Conservation (phyloP, 148 eudicot species). For the Fagopyrum homotropicum region DNA sequence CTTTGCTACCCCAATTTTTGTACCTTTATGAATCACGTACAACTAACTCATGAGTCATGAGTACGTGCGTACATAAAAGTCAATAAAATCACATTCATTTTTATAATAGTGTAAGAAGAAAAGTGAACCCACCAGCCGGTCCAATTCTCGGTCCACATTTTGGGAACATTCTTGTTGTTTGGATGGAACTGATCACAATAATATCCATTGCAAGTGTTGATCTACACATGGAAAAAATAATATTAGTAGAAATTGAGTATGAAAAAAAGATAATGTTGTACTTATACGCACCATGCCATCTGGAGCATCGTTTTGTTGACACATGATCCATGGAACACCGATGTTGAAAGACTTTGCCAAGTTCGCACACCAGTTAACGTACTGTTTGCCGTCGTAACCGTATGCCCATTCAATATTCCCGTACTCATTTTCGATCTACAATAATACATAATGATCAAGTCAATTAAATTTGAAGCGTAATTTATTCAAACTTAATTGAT, state of each 20-base stretch:
- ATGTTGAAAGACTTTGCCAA: constrained; percentile 31
- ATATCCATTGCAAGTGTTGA: constrained; percentile 45
- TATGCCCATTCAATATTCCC: constrained; percentile 29
- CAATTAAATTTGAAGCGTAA: background rate
- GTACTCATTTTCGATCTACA: constrained; percentile 53
- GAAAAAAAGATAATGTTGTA: background rate
- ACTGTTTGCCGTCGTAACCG: constrained; percentile 36
- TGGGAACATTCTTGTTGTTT: constrained; percentile 30
- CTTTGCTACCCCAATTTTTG: constrained; percentile 59
- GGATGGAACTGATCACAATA: constrained; percentile 40
- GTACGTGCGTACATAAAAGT: background rate
- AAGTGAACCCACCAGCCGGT: constrained; percentile 40
- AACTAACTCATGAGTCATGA: background rate
- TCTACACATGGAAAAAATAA: constrained; percentile 17
- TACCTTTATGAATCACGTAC: constrained; percentile 35
- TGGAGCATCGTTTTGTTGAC: constrained; percentile 44
- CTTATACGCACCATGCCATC: constrained; percentile 23
- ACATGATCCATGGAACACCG: constrained; percentile 57
- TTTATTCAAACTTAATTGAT: too few species aligned
- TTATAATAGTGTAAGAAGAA: background rate
- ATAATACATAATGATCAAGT: background rate
- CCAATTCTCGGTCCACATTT: constrained; percentile 69
- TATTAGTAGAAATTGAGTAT: background rate
- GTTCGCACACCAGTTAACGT: constrained; percentile 41
- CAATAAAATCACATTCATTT: background rate